Evolutionary conservation across 257 asterid species (phyloP), one percentile per base, ranked within the genome.

Genomic region (Solanum virginianum): DNA sequence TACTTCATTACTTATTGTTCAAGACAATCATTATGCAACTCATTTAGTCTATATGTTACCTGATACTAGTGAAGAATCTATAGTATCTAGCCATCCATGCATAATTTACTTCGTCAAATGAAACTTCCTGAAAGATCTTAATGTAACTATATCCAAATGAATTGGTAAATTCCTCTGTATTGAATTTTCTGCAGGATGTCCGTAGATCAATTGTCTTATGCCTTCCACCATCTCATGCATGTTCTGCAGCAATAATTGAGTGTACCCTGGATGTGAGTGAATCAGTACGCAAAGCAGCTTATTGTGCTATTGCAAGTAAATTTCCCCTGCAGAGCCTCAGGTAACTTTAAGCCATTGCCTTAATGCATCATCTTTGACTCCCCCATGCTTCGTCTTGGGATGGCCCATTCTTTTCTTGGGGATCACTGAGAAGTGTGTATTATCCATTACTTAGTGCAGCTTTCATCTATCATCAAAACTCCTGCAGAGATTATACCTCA

Each of bases 301-400:
- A 95, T 87, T 88, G 88, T 84, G 97, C 92, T 71, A 88, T 96
- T 82, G 94, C 95, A 71, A 90, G 92, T 89, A 96, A 95, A 90
- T 93, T 92, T 86, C 98, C 98, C 11, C 91, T 94, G 80, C 98
- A 96, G 89, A 94, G 96, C 88, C 97, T 96, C 84, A 96, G 98
- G 99, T 95, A 87, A 92, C 63, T 85, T 84, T 70, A 36, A 56
- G 18, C 49, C 55, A 84, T 79, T 43, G 83, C 51, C 4, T 54
- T 53, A 18, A 54, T 54, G 83, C 22, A 53, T 79, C 29, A 29
- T 53, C 83, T 79, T 29, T 79, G 83, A 32, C 83, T 79, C 3
- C 29, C 26, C 26, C 45, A 29, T 79, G 17, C 51, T 54, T 79
- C 4, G 5, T 53, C 66, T 79, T 79, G 83, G 83, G 17, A 9